phyloP scores from a whole-genome alignment of 2,329 filamentous ascomycete genomes.

The Hypomyces perniciosus region DNA sequence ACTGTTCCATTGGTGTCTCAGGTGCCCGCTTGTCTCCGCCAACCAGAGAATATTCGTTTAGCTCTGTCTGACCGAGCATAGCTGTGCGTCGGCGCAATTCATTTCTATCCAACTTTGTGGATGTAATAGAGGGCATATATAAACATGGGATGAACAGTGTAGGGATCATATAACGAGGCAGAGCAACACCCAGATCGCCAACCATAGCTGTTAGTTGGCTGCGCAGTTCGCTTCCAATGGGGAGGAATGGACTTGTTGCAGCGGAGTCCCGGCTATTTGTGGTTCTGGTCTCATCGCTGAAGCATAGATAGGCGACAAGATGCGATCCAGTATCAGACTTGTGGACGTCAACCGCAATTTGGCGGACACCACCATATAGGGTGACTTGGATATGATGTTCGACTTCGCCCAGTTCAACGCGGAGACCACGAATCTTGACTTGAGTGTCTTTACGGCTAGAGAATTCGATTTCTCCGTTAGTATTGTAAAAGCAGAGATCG shows the following conservation, averaged over 20 bases:
- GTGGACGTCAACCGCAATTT: constrained; percentile 11
- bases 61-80: constrained; percentile 2
- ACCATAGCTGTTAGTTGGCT: not conserved
- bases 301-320: constrained; percentile 6
- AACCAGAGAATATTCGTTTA: constrained; percentile 19
- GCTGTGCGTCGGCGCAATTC: not conserved
- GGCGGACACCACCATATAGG: not conserved
- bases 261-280: not conserved
- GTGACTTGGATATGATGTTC: constrained; percentile 4
- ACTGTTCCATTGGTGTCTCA: constrained; percentile 16
- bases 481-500: constrained; percentile 3
- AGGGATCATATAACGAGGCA: constrained; percentile 9
- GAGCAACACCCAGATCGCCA: not conserved
- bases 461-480: not conserved
- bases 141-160: constrained; percentile 2
- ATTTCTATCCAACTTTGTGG: constrained; percentile 12
- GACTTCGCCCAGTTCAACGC: constrained; percentile 5
- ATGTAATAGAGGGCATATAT: constrained; percentile 1
- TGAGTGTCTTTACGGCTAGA: constrained; percentile 6
- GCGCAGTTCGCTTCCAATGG: not conserved
- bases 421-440: constrained; percentile 1
- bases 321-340: not conserved
- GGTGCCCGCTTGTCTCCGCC: constrained; percentile 14
- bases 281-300: not conserved
- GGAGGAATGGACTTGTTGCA: not conserved